Percentiles rank a stretch among this genome's conserved stretches.
Conservation (phyloP, 495 filamentous ascomycete species). For the Massariosphaeria phaeospora region DNA sequence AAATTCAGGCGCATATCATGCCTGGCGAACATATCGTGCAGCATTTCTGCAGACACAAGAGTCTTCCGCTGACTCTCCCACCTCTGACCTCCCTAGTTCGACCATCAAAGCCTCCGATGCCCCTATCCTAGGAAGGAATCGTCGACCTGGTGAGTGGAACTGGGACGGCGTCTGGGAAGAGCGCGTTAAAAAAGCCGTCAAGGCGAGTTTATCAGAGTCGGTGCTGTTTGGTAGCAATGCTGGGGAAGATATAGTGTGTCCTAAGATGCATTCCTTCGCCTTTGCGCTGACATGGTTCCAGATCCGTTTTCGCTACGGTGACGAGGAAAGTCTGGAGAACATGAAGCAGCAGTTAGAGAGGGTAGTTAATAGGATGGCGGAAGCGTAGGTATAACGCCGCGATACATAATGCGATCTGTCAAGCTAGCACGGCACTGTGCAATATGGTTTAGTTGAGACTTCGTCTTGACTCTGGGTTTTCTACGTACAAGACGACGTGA, state of each 20-base stretch:
- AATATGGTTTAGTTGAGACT: too few relatives aligned
- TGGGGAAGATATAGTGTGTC: constrained; percentile 25
- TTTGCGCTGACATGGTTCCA: background rate
- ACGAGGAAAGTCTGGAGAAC: constrained; percentile 19
- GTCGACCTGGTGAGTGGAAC: constrained; percentile 79
- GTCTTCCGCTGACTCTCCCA: constrained; percentile 3
- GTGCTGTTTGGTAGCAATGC: constrained; percentile 60
- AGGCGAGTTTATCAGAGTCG: constrained; percentile 68
- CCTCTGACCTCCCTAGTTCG: constrained; percentile 8
- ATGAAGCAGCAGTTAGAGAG: constrained; percentile 17
- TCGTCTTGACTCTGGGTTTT: too few relatives aligned
- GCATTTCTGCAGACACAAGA: background rate
- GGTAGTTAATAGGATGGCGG: background rate
- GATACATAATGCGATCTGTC: too few relatives aligned
- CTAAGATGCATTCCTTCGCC: background rate
- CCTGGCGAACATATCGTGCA: constrained; percentile 68
- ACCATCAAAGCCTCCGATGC: background rate
- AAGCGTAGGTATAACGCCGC: too few relatives aligned
- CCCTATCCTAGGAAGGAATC: constrained; percentile 35
- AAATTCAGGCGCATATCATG: constrained; percentile 85
- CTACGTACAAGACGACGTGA: too few relatives aligned
- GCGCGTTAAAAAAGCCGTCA: constrained; percentile 69
- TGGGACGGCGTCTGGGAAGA: constrained; percentile 95
- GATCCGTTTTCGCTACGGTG: constrained; percentile 25
- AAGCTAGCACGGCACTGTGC: too few relatives aligned